Evolutionary conservation across 441 rosid genomes (phyloP), one percentile per base, ranked within the genome.

Genomic region (Croton setiger): DNA sequence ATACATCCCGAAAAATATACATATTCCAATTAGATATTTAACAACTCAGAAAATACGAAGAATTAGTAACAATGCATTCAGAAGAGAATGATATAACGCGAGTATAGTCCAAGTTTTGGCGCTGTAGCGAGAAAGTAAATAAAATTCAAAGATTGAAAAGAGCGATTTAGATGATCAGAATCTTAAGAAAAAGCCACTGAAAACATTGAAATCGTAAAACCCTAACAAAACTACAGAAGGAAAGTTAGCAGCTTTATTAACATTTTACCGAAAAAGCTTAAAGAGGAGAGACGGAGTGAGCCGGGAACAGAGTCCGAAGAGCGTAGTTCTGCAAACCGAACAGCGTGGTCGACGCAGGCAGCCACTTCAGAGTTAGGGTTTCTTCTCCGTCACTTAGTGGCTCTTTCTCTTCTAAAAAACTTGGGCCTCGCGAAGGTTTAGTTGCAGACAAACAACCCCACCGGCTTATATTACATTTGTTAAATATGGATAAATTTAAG

Each of bases 241-340:
- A 66, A 20, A 65, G 35, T 7, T n/a, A 39, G 5, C 31, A 67
- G 62, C 62, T 54, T 23, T 36, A 11, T 21, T 33, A 53, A 67
- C 70, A 54, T 53, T 67, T 49, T 67, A 39, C 62, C 70, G 15
- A 55, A 54, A 55, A 37, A 53, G 70, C 17, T 39, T 37, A 12
- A 4, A 23, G 47, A 10, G 5, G 58, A 18, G 11, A 2, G 59
- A 12, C 11, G 5, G 12, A 44, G 14, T 27, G 54, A 41, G 10
- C 13, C 15, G 55, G 39, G 55, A 21, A 23, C 41, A 5, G 52
- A 43, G 65, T 61, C 18, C 31, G 15, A 5, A 55, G 17, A 14
- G 60, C 17, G 17, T 55, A 36, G 17, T 55, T 55, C 37, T 23
- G 52, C 10, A 0, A 63, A 63, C 51, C 39, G 41, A 61, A 51